Evolutionary conservation across 495 filamentous ascomycete species (phyloP).

Genomic region (Aspergillus carlsbadensis): DNA sequence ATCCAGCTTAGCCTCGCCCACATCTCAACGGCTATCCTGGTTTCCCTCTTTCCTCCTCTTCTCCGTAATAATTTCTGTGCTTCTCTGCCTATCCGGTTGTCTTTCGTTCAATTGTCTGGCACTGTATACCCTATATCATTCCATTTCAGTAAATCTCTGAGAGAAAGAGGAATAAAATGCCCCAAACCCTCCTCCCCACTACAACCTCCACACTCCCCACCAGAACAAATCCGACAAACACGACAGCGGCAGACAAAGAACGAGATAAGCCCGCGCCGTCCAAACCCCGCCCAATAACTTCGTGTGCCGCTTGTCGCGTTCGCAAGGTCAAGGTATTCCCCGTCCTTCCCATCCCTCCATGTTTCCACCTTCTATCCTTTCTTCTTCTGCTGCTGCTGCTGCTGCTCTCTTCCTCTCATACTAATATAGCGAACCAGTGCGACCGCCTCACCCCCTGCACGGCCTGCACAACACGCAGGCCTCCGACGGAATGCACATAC

Average conservation of each 20-base stretch:
- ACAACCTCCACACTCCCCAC: too few species aligned
- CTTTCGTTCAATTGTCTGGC: too few species aligned
- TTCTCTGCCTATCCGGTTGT: too few species aligned
- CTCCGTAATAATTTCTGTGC: too few species aligned
- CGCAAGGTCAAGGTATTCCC: conserved; percentile 21
- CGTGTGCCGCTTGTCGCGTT: conserved; percentile 17
- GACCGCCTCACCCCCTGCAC: conserved; percentile 21
- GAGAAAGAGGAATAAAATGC: too few species aligned
- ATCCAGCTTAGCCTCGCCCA: neutral
- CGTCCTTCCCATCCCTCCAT: neutral
- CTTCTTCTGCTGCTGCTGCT: too few species aligned
- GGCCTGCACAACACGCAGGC: conserved; percentile 19
- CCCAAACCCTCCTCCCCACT: too few species aligned
- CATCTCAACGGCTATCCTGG: neutral
- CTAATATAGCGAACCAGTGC: conserved; percentile 14
- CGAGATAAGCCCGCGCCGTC: conserved; percentile 7
- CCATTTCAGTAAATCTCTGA: too few species aligned
- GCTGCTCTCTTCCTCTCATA: neutral
- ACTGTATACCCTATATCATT: too few species aligned
- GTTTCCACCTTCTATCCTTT: neutral
- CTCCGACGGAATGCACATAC: conserved; percentile 17
- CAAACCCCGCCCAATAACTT: conserved; percentile 21
- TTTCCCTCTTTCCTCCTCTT: neutral
- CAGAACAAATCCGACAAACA: too few species aligned
- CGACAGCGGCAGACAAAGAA: neutral